Conservation (phyloP, 2,329 filamentous ascomycete genomes). For the Colletotrichum sp. region DNA sequence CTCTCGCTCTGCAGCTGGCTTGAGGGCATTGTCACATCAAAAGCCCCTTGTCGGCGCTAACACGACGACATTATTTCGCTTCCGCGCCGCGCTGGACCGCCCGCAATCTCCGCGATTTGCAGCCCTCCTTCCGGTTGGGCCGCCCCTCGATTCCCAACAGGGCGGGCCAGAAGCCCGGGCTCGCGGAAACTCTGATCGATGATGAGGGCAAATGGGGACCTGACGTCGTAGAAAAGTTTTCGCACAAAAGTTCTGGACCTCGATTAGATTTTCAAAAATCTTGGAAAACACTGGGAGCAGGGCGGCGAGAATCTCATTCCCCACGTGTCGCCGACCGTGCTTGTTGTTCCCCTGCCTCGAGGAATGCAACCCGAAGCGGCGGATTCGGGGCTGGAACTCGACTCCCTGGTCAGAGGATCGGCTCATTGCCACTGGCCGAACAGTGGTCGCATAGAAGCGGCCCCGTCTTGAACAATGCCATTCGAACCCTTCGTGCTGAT, state of each 20-base stretch:
- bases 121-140: background rate
- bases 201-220: background rate
- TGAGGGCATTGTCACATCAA: background rate
- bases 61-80: slow-evolving; percentile 12
- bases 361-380: slow-evolving; percentile 3
- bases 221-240: background rate
- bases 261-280: background rate
- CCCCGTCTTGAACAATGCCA: background rate
- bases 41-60: slow-evolving; percentile 4
- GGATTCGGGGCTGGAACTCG: slow-evolving; percentile 2
- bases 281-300: background rate
- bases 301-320: background rate
- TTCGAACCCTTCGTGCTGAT: background rate
- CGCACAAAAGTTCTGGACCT: background rate
- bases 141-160: background rate
- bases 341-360: background rate
- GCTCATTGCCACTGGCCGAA: background rate
- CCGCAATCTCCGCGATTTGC: slow-evolving; percentile 16
- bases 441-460: background rate
- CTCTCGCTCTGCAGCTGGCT: background rate
- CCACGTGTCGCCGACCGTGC: slow-evolving; percentile 4
- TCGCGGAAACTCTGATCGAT: background rate
- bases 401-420: slow-evolving; percentile 1
- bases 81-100: slow-evolving; percentile 5
- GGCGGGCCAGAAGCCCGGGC: background rate